Conservation (phyloP, 371 early-diverging fungal species). For the Apophysomyces trapeziformis region DNA sequence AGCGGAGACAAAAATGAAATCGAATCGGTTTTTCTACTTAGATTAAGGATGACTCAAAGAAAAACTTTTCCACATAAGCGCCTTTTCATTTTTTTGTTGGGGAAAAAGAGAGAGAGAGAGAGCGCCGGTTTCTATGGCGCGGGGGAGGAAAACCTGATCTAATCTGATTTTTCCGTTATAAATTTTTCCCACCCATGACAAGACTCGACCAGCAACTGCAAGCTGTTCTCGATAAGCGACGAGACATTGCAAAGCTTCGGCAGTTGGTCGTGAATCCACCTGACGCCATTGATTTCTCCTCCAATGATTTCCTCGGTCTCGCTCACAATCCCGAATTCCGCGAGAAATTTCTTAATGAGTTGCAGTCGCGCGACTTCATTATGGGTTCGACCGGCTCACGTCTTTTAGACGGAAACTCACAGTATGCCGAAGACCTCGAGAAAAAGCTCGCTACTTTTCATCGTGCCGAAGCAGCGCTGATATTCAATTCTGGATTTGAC, state of each 20-base stretch:
- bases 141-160: no score
- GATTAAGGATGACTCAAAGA: no score
- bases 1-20: no score
- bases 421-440: slow-evolving; percentile 66
- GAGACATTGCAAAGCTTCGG: slow-evolving; percentile 46
- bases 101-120: not conserved
- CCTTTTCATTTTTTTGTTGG: not conserved
- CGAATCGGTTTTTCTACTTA: no score
- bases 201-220: slow-evolving; percentile 30
- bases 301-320: slow-evolving; percentile 84
- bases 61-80: no score
- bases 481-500: slow-evolving; percentile 87
- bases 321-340: slow-evolving; percentile 52
- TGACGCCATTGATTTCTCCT: slow-evolving; percentile 70
- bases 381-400: slow-evolving; percentile 83
- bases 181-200: slow-evolving; percentile 17
- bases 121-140: no score
- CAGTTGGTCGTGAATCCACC: slow-evolving; percentile 45
- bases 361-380: slow-evolving; percentile 38
- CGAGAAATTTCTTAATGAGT: slow-evolving; percentile 48
- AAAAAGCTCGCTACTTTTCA: slow-evolving; percentile 66
- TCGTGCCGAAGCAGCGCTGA: slow-evolving; percentile 60
- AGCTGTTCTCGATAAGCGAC: slow-evolving; percentile 32
- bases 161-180: no score
- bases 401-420: slow-evolving; percentile 76